These are phyloP conservation scores for Alternaria sp. DNA, from an alignment of 2,329 filamentous ascomycete species.

Conservation along the genomic window DNA sequence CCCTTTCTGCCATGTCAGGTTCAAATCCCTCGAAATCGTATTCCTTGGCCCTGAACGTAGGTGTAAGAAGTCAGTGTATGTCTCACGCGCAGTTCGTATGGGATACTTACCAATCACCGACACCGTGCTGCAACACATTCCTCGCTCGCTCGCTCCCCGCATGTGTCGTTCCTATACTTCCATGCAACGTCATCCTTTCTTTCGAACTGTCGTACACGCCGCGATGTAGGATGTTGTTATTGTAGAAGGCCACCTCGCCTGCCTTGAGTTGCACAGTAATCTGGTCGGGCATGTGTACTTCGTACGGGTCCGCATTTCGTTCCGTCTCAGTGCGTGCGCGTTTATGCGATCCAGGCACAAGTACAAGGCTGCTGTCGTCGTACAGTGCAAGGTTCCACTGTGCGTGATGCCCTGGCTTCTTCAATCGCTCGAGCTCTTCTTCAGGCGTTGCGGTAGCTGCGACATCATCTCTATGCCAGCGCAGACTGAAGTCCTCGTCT, in stretches of 20 bases:
- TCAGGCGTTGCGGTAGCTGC: constrained; percentile 67
- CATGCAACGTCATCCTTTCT: constrained; percentile 75
- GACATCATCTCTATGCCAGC: constrained; percentile 89
- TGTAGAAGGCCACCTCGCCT: constrained; percentile 85
- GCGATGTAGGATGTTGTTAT: constrained; percentile 85
- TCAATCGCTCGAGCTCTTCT: constrained; percentile 70
- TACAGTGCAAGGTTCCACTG: constrained; percentile 89
- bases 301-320: constrained; percentile 70
- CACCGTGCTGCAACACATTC: constrained; percentile 77
- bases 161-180: constrained; percentile 68
- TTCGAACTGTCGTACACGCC: constrained; percentile 66
- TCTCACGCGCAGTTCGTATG: background rate
- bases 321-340: constrained; percentile 74
- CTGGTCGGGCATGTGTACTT: constrained; percentile 66
- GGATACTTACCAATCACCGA: constrained; percentile 62
- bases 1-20: constrained; percentile 64
- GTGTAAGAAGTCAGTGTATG: background rate
- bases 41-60: constrained; percentile 55
- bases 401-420: constrained; percentile 70
- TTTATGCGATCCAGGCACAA: constrained; percentile 77
- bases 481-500: constrained; percentile 71
- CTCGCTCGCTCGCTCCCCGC: constrained; percentile 66
- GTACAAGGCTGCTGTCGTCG: constrained; percentile 72
- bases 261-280: constrained; percentile 69
- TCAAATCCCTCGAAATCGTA: constrained; percentile 66